Conservation (phyloP, 1,284 basidiomycete species). For the Retiboletus fuscus region DNA sequence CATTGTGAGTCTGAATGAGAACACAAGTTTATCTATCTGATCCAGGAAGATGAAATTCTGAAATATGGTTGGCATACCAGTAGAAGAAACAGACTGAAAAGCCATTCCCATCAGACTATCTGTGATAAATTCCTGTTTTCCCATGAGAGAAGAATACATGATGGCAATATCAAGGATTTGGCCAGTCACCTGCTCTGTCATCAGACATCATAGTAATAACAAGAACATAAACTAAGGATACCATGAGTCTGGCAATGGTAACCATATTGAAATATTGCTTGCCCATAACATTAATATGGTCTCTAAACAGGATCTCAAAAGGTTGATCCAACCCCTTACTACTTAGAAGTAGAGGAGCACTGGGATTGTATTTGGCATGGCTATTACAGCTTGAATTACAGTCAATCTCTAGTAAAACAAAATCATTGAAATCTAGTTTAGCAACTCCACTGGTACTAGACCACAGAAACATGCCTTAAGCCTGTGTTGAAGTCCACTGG, state of each 20-base stretch:
- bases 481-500: constrained; percentile 40
- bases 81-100: constrained; percentile 33
- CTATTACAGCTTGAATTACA: constrained; percentile 31
- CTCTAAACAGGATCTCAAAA: too few relatives aligned
- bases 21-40: constrained; percentile 42
- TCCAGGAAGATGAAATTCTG: constrained; percentile 39
- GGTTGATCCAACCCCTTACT: too few relatives aligned
- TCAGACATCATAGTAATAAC: constrained; percentile 16
- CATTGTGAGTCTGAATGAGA: constrained; percentile 55
- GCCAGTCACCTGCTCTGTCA: constrained; percentile 19
- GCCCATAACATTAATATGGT: constrained; percentile 46
- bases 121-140: constrained; percentile 18
- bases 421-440: constrained; percentile 12
- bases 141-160: constrained; percentile 25
- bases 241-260: constrained; percentile 35
- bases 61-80: constrained; percentile 30
- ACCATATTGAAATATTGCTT: constrained; percentile 51
- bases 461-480: constrained; percentile 23
- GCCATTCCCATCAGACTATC: constrained; percentile 42
- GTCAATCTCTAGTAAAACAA: constrained; percentile 23
- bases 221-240: constrained; percentile 24
- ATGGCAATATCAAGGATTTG: constrained; percentile 36
- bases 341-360: constrained; percentile 44
- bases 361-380: constrained; percentile 48
- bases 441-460: background rate